Evolutionary conservation across 352 stramenopile species (phyloP), one percentile per base, ranked within the genome.

Genomic region (Phytopythium chamaehyphon): DNA sequence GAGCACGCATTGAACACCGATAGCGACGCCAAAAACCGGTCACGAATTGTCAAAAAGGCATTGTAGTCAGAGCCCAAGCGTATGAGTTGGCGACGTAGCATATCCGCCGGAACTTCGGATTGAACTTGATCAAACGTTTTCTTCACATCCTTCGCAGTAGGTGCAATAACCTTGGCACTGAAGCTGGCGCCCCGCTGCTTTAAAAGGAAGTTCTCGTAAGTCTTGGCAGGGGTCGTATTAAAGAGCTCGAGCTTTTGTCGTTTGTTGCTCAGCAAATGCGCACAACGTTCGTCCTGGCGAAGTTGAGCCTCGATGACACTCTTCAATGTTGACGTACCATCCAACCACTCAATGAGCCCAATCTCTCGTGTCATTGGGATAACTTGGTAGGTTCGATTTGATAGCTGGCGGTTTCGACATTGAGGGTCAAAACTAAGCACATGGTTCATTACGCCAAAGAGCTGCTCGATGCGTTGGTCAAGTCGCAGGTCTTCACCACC

Each of bases 381-480:
- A 44, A 94, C 83, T 24, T 92, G 81, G 64, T 95, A 96, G 3
- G 86, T 97, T 42, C 57, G 73, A 6, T 79, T 80, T 19, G 58
- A 66, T 31, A 96, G 57, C 39, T 71, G 69, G 21, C 82, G 61
- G 21, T 90, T 80, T 31, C 71, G 71, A 21, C 88, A 96, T 1
- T 65, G 61, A 7, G 78, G 60, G 31, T 94, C 64, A 35, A 69
- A 64, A 21, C 73, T 54, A 14, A 97, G 69, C 44, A 96, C 84
- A 44, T 86, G 71, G 56, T 97, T 97, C 83, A 97, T 96, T 21
- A 96, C 76, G 19, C 80, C 79, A 66, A 97, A 97, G 4, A 97
- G 62, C 54, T 96, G 87, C 54, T 97, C 84, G 47, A 97, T 96
- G 46, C 90, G 83, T 55, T 96, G 80, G 60, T 97, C 90, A 48